A percentile compares a stretch with the other conserved stretches of the same genome.
phyloP scores from a whole-genome alignment of 768 basidiomycete species.

The Leccinum longicurvipes region DNA sequence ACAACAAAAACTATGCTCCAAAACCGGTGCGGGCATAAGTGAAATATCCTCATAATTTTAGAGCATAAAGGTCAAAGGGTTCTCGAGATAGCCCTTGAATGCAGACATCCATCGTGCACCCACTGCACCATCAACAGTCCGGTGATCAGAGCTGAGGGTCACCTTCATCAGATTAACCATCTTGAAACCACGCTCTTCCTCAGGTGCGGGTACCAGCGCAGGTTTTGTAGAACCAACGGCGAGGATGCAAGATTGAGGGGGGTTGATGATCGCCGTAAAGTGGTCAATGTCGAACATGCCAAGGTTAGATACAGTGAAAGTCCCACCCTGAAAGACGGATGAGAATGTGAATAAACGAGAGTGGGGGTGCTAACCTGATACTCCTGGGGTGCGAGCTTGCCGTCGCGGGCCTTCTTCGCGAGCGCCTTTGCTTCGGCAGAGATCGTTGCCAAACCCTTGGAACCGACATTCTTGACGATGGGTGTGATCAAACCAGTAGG shows the following conservation, averaged over 20 bases:
- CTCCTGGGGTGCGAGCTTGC: constrained; percentile 90
- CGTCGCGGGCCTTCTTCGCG: constrained; percentile 94
- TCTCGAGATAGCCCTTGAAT: constrained; percentile 96
- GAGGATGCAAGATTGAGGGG: constrained; percentile 96
- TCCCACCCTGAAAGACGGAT: constrained; percentile 66
- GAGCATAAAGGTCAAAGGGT: constrained; percentile 95
- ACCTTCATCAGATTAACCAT: constrained; percentile 90
- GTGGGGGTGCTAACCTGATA: constrained; percentile 67
- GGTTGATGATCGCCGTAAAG: constrained; percentile 99
- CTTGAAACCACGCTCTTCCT: constrained; percentile 95
- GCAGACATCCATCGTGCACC: constrained; percentile 90
- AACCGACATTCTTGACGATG: constrained; percentile 89
- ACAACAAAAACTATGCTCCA: constrained; percentile 4
- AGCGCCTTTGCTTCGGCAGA: constrained; percentile 90
- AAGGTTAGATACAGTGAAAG: constrained; percentile 98
- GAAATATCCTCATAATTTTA: constrained; percentile 35
- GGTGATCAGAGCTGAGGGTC: constrained; percentile 92
- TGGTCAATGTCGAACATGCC: constrained; percentile 96
- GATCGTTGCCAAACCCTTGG: constrained; percentile 90
- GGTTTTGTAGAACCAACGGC: constrained; percentile 87
- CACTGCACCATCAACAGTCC: constrained; percentile 94
- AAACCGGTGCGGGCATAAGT: constrained; percentile 1
- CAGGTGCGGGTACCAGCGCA: constrained; percentile 82
- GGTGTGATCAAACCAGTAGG: constrained; percentile 96
- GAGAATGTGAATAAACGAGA: not conserved